Base-by-base conservation (phyloP, 352 stramenopile genomes). In the Globisporangium apiculatum region DNA sequence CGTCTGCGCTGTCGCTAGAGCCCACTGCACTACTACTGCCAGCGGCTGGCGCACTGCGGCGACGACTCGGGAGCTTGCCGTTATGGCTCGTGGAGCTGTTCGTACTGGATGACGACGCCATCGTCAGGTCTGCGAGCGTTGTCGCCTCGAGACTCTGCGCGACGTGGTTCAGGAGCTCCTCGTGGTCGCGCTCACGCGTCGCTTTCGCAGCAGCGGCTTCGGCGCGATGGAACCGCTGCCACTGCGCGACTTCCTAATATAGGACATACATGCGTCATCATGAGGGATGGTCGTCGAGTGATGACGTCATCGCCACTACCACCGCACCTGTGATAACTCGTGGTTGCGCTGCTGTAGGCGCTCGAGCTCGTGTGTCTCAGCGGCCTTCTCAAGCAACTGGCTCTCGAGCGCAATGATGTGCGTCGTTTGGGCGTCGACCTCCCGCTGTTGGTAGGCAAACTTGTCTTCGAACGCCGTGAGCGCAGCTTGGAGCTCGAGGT, bases 381-480 rank as follows among this genome's bases (percentile, higher is more conserved):
- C 64, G 46, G 76, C 62, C 49, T 72, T 69, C 51, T 79, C 75
- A 17, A 68, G 70, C 24, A 87, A 40, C 49, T 70, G 51, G 6
- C 77, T 83, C 62, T 90, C 80, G 37, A 93, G 64, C 55, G 86
- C 79, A 46, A 90, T 67, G 36, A 89, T 82, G 24, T 66, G 71
- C 12, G 73, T 63, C 17, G 78, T 72, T 61, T 87, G 76, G n/a
- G 62, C 40, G 52, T 90, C 74, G 61, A 79, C 74, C 10, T 90
- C 80, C 4, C 57, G 58, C 58, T 89, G 64, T 48, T 87, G 67
- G 52, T 64, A 65, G 12, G 12, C 48, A 0, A 83, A 61, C 18
- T 75, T 73, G 51, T 76, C 67, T 52, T 93, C 76, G 60, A 88
- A 74, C 7, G 61, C 54, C 14, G 64, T 66, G 18, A 89, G 60